phyloP scores from a whole-genome alignment of 1,139 yeast species.

The Debaryomyces nepalensis region DNA sequence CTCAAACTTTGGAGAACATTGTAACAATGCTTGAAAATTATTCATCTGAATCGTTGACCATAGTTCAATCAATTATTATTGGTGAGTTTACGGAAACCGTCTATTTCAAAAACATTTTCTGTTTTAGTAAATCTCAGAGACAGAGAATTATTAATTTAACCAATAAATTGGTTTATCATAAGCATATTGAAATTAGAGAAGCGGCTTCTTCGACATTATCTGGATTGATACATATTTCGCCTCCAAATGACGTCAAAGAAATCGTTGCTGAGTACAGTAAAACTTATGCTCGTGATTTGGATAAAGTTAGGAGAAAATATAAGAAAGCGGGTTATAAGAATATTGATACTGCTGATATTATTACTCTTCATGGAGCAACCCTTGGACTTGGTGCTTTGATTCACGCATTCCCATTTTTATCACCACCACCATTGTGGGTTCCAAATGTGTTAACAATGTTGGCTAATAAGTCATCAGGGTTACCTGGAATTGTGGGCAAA shows the following conservation, averaged over 20 bases:
- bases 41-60: conserved; percentile 49
- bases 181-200: conserved; percentile 76
- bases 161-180: conserved; percentile 59
- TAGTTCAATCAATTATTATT: conserved; percentile 71
- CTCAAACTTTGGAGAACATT: conserved; percentile 46
- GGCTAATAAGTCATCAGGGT: conserved; percentile 69
- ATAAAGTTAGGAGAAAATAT: conserved; percentile 35
- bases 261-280: conserved; percentile 32
- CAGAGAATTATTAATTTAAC: conserved; percentile 56
- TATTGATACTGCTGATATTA: conserved; percentile 44
- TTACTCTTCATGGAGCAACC: conserved; percentile 80
- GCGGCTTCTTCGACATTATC: conserved; percentile 77
- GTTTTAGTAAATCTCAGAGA: conserved; percentile 56
- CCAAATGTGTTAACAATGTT: conserved; percentile 73
- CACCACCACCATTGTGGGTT: conserved; percentile 94
- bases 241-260: conserved; percentile 55
- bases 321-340: conserved; percentile 33
- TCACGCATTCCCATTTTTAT: conserved; percentile 85
- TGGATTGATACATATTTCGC: conserved; percentile 81
- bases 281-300: conserved; percentile 35
- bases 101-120: conserved; percentile 72
- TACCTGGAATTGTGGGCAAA: conserved; percentile 79
- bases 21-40: conserved; percentile 56
- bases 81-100: conserved; percentile 76
- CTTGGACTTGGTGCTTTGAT: conserved; percentile 88